phyloP scores from a whole-genome alignment of 1,139 yeast species.

The Saccharomyces hybrid region DNA sequence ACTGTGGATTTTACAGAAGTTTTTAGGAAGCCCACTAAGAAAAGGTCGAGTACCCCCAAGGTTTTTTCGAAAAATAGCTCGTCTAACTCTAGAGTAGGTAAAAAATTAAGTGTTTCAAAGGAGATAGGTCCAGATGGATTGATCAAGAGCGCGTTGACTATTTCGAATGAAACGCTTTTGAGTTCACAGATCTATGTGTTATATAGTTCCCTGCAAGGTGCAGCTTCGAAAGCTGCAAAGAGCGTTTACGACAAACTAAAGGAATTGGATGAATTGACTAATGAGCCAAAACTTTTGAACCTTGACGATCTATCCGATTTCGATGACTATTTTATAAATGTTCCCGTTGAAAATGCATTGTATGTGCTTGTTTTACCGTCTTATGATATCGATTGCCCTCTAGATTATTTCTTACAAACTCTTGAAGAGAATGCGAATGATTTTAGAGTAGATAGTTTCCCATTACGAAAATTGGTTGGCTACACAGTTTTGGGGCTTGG shows the following conservation, averaged over 20 bases:
- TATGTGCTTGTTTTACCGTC: constrained; percentile 79
- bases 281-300: constrained; percentile 51
- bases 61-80: constrained; percentile 20
- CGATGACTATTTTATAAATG: constrained; percentile 70
- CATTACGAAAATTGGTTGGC: constrained; percentile 60
- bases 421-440: constrained; percentile 75
- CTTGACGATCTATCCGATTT: constrained; percentile 78
- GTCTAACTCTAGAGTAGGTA: constrained; percentile 16
- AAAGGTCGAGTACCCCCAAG: constrained; percentile 18
- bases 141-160: constrained; percentile 28
- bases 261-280: constrained; percentile 34
- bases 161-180: constrained; percentile 29
- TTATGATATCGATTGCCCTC: constrained; percentile 86
- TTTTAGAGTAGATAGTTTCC: constrained; percentile 77
- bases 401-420: constrained; percentile 79
- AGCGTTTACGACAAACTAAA: constrained; percentile 27
- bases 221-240: constrained; percentile 64
- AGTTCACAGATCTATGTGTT: constrained; percentile 47
- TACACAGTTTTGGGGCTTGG: constrained; percentile 85
- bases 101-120: background rate
- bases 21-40: constrained; percentile 15
- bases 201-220: constrained; percentile 79
- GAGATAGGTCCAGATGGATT: constrained; percentile 13
- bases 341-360: constrained; percentile 47
- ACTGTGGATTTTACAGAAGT: constrained; percentile 40